These are phyloP conservation scores for Akanthomyces dipterigenus DNA, from an alignment of 2,329 filamentous ascomycete species.

Conservation along the genomic window DNA sequence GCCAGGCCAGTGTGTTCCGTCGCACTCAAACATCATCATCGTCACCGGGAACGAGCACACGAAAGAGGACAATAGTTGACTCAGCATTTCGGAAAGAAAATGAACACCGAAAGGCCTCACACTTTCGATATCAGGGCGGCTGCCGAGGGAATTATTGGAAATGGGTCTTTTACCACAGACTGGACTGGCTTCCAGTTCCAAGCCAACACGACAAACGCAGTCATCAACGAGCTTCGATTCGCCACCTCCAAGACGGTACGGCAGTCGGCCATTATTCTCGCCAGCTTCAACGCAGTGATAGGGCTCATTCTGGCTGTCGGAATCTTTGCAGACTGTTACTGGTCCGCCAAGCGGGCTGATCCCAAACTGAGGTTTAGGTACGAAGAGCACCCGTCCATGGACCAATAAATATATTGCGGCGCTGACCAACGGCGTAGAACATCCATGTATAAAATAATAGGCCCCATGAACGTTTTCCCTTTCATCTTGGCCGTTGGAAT, in stretches of 20 bases:
- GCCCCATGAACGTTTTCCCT: conserved; percentile 44
- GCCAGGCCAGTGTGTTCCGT: conserved; percentile 3
- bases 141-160: conserved; percentile 2
- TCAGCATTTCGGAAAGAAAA: background rate
- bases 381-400: background rate
- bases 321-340: conserved; percentile 52
- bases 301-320: conserved; percentile 49
- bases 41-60: background rate
- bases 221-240: conserved; percentile 46
- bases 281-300: conserved; percentile 53
- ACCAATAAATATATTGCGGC: background rate
- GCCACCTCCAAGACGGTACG: conserved; percentile 50
- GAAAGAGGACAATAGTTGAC: too few species aligned
- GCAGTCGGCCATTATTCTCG: conserved; percentile 55
- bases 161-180: conserved; percentile 5
- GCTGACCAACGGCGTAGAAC: conserved; percentile 21
- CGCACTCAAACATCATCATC: background rate
- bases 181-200: conserved; percentile 24
- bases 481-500: conserved; percentile 52
- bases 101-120: background rate
- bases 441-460: conserved; percentile 37
- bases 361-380: conserved; percentile 37
- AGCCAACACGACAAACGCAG: conserved; percentile 36
- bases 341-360: conserved; percentile 34
- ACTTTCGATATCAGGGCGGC: background rate